Percentiles rank a stretch among this genome's conserved stretches.
These are phyloP conservation scores for Leccinum imitatum DNA, from an alignment of 768 basidiomycete species.

Conservation along the genomic window DNA sequence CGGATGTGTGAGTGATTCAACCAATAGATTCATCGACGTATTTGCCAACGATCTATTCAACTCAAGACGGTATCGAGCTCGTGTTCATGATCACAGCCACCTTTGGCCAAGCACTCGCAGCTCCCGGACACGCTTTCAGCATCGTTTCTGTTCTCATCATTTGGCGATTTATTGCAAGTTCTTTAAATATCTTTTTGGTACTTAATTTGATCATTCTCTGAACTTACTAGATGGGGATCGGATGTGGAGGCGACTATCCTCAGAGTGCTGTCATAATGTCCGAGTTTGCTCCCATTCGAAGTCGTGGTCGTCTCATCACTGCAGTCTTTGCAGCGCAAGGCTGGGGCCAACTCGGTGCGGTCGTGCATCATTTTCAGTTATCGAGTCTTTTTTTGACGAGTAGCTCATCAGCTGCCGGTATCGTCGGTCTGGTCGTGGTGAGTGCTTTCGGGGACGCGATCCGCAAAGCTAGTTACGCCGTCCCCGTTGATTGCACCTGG, in stretches of 20 bases:
- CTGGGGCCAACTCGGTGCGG: constrained; percentile 81
- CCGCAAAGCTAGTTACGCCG: constrained; percentile 39
- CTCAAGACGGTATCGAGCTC: constrained; percentile 49
- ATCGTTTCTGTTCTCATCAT: constrained; percentile 72
- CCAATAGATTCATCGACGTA: background rate
- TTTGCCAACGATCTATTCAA: constrained; percentile 5
- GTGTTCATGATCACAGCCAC: constrained; percentile 77
- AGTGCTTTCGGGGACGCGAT: constrained; percentile 61
- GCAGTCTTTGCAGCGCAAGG: constrained; percentile 84
- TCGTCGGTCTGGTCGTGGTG: constrained; percentile 63
- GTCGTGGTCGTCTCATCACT: constrained; percentile 85
- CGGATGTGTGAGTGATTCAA: constrained; percentile 62
- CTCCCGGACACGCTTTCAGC: constrained; percentile 54
- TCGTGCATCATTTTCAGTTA: background rate
- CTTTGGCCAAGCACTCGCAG: constrained; percentile 77
- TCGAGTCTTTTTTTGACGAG: background rate
- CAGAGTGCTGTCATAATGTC: constrained; percentile 83
- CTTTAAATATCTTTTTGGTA: background rate
- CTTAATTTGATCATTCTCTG: background rate
- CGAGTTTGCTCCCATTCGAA: constrained; percentile 76
- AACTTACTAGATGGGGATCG: constrained; percentile 60
- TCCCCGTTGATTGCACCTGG: constrained; percentile 77
- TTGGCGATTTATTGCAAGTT: constrained; percentile 73
- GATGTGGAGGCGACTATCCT: constrained; percentile 88
- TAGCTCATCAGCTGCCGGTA: constrained; percentile 49